Evolutionary conservation across 1,284 basidiomycete genomes (phyloP).

Genomic region (Tremellales sp.): DNA sequence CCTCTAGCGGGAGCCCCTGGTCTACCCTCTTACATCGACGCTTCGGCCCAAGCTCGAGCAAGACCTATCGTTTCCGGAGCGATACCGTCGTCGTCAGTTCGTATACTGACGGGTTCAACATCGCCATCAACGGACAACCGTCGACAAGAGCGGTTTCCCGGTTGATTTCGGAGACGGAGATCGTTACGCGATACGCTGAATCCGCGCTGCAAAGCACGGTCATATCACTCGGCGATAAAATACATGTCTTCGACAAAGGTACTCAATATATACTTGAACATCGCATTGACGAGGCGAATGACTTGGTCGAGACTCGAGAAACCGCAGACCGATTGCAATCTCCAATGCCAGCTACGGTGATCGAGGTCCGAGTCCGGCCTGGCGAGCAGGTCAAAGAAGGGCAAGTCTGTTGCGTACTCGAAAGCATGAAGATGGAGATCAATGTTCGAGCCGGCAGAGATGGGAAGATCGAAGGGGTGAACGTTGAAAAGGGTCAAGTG

Average conservation of each 20-base stretch:
- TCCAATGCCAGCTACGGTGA: slow-evolving; percentile 85
- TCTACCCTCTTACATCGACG: slow-evolving; percentile 62
- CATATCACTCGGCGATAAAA: slow-evolving; percentile 32
- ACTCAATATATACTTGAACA: slow-evolving; percentile 21
- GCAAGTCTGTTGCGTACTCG: slow-evolving; percentile 74
- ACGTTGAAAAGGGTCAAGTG: slow-evolving; percentile 77
- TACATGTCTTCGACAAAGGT: slow-evolving; percentile 37
- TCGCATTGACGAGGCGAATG: slow-evolving; percentile 15
- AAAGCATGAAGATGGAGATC: slow-evolving; percentile 96
- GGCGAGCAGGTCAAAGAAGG: slow-evolving; percentile 77
- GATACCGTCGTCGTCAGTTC: slow-evolving; percentile 20
- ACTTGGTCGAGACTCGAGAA: background rate
- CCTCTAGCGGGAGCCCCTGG: slow-evolving; percentile 56
- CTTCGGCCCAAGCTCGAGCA: slow-evolving; percentile 56
- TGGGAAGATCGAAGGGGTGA: slow-evolving; percentile 66
- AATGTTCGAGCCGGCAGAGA: slow-evolving; percentile 66
- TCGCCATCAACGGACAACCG: slow-evolving; percentile 18
- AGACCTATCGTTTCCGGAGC: slow-evolving; percentile 31
- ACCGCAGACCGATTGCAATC: slow-evolving; percentile 43
- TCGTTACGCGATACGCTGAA: slow-evolving; percentile 25
- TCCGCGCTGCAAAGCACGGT: slow-evolving; percentile 24
- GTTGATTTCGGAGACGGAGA: slow-evolving; percentile 25
- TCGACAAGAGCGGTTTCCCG: slow-evolving; percentile 5
- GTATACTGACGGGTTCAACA: slow-evolving; percentile 13
- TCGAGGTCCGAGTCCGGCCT: slow-evolving; percentile 71